Conservation (phyloP, 208 protist genomes). For the Trypanosoma platydactyli region DNA sequence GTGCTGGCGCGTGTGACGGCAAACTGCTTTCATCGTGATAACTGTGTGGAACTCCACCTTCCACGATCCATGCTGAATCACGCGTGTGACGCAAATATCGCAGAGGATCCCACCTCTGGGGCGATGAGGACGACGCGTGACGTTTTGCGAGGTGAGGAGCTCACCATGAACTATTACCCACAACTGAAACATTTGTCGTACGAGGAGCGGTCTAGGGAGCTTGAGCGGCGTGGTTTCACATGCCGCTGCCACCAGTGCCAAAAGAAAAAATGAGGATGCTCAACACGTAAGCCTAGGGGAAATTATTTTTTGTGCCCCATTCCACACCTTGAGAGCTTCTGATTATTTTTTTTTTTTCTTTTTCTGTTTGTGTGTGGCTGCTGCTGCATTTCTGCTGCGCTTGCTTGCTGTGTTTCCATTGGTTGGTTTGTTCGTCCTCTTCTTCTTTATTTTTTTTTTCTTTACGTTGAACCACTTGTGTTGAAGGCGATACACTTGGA, state of each 20-base stretch:
- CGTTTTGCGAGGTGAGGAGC: slow-evolving; percentile 55
- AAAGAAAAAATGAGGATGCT: slow-evolving; percentile 18
- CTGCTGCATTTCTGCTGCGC: not conserved
- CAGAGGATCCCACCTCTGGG: slow-evolving; percentile 47
- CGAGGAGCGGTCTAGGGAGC: slow-evolving; percentile 48
- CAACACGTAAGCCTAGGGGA: not conserved
- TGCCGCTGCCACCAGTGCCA: slow-evolving; percentile 60
- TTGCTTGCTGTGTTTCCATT: no score
- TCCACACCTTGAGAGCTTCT: not conserved
- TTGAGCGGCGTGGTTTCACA: slow-evolving; percentile 52
- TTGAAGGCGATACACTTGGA: no score
- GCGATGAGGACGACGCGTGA: slow-evolving; percentile 50
- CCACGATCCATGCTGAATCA: slow-evolving; percentile 82
- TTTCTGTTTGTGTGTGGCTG: not conserved
- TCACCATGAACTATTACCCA: slow-evolving; percentile 82
- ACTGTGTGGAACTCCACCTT: slow-evolving; percentile 62
- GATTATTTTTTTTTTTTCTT: not conserved
- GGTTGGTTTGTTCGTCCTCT: not conserved
- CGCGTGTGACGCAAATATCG: slow-evolving; percentile 77
- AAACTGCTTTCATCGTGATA: slow-evolving; percentile 72
- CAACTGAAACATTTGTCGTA: slow-evolving; percentile 59
- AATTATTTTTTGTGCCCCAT: not conserved
- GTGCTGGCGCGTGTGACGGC: slow-evolving; percentile 64
- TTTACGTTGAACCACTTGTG: not conserved
- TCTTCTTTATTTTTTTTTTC: slow-evolving; percentile 1